Evolutionary conservation across 495 filamentous ascomycete species (phyloP).

Genomic region (Aspergillus homomorphus): DNA sequence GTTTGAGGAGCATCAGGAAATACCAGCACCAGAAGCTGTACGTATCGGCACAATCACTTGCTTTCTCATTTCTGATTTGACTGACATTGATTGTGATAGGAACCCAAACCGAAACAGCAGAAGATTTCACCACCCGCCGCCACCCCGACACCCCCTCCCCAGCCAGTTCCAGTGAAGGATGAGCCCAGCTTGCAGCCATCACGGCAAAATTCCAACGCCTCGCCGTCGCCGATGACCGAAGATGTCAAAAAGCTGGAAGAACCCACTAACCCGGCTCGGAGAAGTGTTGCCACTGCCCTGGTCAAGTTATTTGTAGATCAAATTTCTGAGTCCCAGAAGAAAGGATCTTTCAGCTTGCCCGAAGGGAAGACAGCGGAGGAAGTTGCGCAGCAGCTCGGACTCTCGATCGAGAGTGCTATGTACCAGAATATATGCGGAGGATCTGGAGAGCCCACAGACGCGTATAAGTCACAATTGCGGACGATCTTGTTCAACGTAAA

Average conservation of each 20-base stretch:
- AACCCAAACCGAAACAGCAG: conserved; percentile 42
- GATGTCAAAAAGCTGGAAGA: conserved; percentile 40
- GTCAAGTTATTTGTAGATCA: conserved; percentile 54
- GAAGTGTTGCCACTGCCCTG: conserved; percentile 47
- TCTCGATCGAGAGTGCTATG: conserved; percentile 73
- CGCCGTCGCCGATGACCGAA: conserved; percentile 22
- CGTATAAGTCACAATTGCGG: conserved; percentile 57
- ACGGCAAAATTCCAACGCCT: conserved; percentile 26
- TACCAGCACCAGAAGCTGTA: conserved; percentile 30
- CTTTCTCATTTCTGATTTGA: background rate
- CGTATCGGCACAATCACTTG: conserved; percentile 11
- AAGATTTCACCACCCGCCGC: conserved; percentile 30
- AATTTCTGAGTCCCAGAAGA: conserved; percentile 48
- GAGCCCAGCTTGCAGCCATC: conserved; percentile 26
- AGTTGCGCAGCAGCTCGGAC: conserved; percentile 53
- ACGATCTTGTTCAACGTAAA: conserved; percentile 79
- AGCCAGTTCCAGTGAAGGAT: conserved; percentile 32
- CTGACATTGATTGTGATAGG: conserved; percentile 26
- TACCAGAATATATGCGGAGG: conserved; percentile 54
- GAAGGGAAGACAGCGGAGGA: conserved; percentile 50
- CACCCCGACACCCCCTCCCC: conserved; percentile 15
- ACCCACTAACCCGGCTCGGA: conserved; percentile 46
- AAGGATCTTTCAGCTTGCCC: conserved; percentile 49
- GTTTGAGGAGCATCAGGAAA: conserved; percentile 38
- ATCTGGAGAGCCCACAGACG: conserved; percentile 47